Evolutionary conservation across 2,329 filamentous ascomycete species (phyloP), one percentile per base, ranked within the genome.

Genomic region (Elsinoe necatrix): DNA sequence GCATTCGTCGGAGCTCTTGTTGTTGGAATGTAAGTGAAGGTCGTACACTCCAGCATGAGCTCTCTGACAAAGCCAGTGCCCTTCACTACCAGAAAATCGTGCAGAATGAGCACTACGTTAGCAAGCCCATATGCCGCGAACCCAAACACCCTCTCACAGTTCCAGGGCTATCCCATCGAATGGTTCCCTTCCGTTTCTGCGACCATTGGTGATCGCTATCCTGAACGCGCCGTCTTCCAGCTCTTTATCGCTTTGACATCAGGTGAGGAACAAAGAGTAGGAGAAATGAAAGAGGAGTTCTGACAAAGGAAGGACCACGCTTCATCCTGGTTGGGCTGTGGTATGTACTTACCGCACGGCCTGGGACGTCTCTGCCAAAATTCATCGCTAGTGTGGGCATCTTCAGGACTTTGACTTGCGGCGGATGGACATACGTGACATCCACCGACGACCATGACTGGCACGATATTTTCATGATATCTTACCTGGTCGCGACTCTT

Each of bases 381-480:
- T 84, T 93, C 61, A 80, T 97, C 60, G 86, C 86, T 45, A 80
- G 80, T 39, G 84, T 88, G 64, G 93, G 93, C 57, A 63, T 96
- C 54, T 85, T 97, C 67, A 84, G 93, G 65, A 96, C 92, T 8
- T 74, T 97, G 58, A 95, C 90, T 3, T 98, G 93, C 68, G 93
- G 92, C 64, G 93, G 93, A 58, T 98, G 93, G 92, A 96, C 93
- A 55, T 98, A 97, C 72, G 84, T 98, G 60, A 98, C 93, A 23
- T 97, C 93, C 60, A 98, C 93, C 42, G 93, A 98, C 69, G 89
- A 97, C 70, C 93, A 98, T 72, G 84, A 95, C 72, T 97, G 90
- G 91, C 93, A 98, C 71, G 93, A 98, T 68, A 92, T 97, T 61
- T 92, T 98, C 71, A 98, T 98, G 93, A 96, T 98, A 64, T 95